These are phyloP conservation scores for Murraya koenigii DNA, from an alignment of 345 rosid species.

Conservation along the genomic window DNA sequence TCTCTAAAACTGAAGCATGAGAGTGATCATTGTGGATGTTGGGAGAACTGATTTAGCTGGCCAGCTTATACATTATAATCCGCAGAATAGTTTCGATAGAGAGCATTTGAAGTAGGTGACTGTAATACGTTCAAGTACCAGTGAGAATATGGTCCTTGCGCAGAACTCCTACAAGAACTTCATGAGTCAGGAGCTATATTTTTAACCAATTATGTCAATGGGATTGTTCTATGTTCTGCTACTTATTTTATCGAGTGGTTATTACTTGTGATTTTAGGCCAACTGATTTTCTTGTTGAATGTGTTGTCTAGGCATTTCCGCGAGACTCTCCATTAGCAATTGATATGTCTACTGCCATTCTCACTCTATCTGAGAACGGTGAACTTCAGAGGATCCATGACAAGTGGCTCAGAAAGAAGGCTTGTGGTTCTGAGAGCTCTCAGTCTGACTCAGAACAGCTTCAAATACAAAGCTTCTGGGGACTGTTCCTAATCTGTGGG, in stretches of 20 bases:
- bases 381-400: slow-evolving; percentile 74
- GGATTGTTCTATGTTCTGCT: not conserved
- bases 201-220: not conserved
- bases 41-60: no score
- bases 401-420: slow-evolving; percentile 54
- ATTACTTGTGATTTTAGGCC: not conserved
- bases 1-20: not conserved
- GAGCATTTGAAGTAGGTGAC: not conserved
- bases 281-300: not conserved
- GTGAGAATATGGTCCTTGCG: not conserved
- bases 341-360: slow-evolving; percentile 90
- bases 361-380: slow-evolving; percentile 75
- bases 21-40: no score
- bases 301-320: slow-evolving; percentile 63
- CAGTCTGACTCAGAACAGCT: slow-evolving; percentile 63
- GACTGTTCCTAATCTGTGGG: slow-evolving; percentile 75
- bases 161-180: not conserved
- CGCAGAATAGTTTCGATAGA: not conserved
- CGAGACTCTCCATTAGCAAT: slow-evolving; percentile 83
- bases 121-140: not conserved
- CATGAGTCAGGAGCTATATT: not conserved
- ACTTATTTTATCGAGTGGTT: not conserved
- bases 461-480: slow-evolving; percentile 72
- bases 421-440: slow-evolving; percentile 42
- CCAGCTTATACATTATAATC: no score